Evolutionary conservation across 441 rosid species (phyloP).

Genomic region (Lepidium campestre): DNA sequence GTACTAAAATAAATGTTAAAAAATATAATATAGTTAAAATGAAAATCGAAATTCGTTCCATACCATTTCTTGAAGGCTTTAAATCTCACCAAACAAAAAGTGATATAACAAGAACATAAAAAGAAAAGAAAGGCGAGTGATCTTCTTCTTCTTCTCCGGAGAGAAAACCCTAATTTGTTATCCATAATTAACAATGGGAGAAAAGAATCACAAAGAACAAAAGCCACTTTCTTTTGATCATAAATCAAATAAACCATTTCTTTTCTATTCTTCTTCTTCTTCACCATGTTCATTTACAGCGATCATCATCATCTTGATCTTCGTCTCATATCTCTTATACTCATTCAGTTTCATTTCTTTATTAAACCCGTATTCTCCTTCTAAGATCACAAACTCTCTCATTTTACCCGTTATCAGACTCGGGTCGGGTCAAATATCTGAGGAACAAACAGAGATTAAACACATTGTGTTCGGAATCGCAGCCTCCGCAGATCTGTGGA

Average conservation of each 20-base stretch:
- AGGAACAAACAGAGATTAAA: slow-evolving; percentile 34
- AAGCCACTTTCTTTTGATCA: neutral
- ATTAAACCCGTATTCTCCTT: slow-evolving; percentile 34
- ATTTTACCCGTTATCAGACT: neutral
- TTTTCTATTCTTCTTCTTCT: neutral
- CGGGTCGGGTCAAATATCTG: slow-evolving; percentile 8
- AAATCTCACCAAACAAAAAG: slow-evolving; percentile 4
- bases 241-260: slow-evolving; percentile 29
- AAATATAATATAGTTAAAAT: neutral
- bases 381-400: neutral
- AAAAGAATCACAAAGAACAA: slow-evolving; percentile 20
- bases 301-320: slow-evolving; percentile 34
- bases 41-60: neutral
- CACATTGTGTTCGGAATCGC: slow-evolving; percentile 67
- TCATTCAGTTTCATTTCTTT: slow-evolving; percentile 35
- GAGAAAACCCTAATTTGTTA: neutral
- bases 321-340: slow-evolving; percentile 33
- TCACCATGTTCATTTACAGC: slow-evolving; percentile 27
- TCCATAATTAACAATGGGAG: slow-evolving; percentile 26
- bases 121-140: no score
- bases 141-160: neutral
- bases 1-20: neutral
- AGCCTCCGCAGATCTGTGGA: slow-evolving; percentile 53
- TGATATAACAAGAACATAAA: no score
- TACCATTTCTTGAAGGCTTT: neutral